Evolutionary conservation across 1,284 basidiomycete genomes (phyloP), one percentile per base, ranked within the genome.

Genomic region (Mrakiaceae sp.): DNA sequence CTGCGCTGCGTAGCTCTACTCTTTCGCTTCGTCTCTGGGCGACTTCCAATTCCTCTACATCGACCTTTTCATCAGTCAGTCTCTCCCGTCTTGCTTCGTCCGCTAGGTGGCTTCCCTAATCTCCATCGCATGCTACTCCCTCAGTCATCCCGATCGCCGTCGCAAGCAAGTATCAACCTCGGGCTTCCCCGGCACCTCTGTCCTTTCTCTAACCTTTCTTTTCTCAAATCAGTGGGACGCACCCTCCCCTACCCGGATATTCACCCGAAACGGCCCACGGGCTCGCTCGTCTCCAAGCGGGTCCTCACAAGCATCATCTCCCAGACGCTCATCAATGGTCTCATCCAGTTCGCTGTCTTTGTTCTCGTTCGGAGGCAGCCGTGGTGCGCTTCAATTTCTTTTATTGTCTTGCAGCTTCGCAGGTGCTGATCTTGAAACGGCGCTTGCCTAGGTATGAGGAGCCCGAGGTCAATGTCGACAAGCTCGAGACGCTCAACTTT

Each of bases 241-340:
- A 97, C 95, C 5, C 80, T 90, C 59, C 92, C 95, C 0, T 98
- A 85, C 78, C 85, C 87, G 52, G 83, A 83, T 58, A 87, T 98
- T 69, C 84, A 90, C 73, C 84, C 88, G 2, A 95, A 95, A 73
- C 83, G 93, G 54, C 96, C 96, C 5, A 98, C 96, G 0, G 93
- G 95, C 0, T 97, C 90, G 72, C 81, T 99, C 43, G 91, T 99
- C 11, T 97, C 93, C 27, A 93, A 91, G 76, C 94, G 94, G 74
- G 96, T 99, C 16, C 81, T 99, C 55, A 84, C 88, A 5, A 96
- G 92, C 70, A 88, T 99, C 70, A 82, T 95, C 68, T 95, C 93
- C 0, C 96, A 99, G 74, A 88, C 97, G 64, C 62, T 91, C 50
- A 85, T 98, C 72, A 95, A 92, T 55, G 86, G 87, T 58, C 81